Percentiles rank a stretch among this genome's conserved stretches.
Conservation (phyloP, 805 yeast species). For the Myxozyma monticola region DNA sequence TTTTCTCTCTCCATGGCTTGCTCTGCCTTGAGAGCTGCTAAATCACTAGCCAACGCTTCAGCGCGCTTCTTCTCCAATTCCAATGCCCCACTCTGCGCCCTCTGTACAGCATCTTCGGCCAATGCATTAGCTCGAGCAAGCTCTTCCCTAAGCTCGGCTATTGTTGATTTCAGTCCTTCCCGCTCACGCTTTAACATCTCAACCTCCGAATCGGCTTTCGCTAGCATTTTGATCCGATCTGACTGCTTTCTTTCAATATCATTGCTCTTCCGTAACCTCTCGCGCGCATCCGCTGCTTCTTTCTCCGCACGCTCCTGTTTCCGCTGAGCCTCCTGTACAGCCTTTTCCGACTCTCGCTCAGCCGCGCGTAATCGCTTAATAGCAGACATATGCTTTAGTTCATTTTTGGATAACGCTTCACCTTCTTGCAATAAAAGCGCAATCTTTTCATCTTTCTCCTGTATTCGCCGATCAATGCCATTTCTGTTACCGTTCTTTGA, state of each 20-base stretch:
- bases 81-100: conserved; percentile 36
- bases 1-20: conserved; percentile 42
- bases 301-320: conserved; percentile 37
- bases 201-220: conserved; percentile 30
- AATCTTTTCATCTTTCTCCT: conserved; percentile 60
- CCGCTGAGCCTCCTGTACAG: conserved; percentile 36
- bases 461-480: conserved; percentile 28
- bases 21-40: conserved; percentile 38
- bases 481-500: conserved; percentile 17
- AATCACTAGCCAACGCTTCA: conserved; percentile 36
- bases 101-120: conserved; percentile 35
- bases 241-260: conserved; percentile 32
- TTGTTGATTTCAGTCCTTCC: conserved; percentile 21
- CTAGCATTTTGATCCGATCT: conserved; percentile 32
- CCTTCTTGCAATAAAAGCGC: conserved; percentile 74
- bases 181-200: conserved; percentile 29
- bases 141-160: conserved; percentile 34
- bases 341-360: conserved; percentile 44
- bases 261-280: conserved; percentile 24
- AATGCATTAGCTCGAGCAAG: conserved; percentile 34
- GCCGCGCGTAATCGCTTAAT: conserved; percentile 61
- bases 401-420: conserved; percentile 66
- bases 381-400: conserved; percentile 63
- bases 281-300: conserved; percentile 47
- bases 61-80: conserved; percentile 34